Evolutionary conservation across 1,284 basidiomycete genomes (phyloP), one percentile per base, ranked within the genome.

Genomic region (Ceratobasidium sp.): DNA sequence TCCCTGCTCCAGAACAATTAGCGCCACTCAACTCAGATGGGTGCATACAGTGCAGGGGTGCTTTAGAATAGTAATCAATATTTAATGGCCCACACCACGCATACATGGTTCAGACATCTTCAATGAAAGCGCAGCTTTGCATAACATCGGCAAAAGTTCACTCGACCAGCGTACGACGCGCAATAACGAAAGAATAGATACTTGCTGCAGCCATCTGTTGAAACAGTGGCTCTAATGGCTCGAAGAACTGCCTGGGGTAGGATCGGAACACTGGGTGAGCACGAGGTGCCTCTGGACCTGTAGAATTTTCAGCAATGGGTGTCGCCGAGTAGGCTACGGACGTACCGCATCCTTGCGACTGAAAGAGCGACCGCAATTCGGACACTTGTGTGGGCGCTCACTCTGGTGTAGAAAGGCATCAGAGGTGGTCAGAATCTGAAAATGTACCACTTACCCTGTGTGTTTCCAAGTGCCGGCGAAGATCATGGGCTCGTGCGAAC

Each of bases 341-440:
- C 71, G 8, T 56, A 74, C 71, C 56, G 71, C 71, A 34, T 74
- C 71, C 14, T 63, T 63, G 14, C 71, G 61, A 19, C 71, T 74
- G 27, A 74, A 74, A 29, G 71, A 54, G 24, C 71, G 71, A 16
- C 63, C 51, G 24, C 71, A 74, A 39, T 74, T 43, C 7, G 71
- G 71, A 37, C 71, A 74, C 29, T 46, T 64, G 31, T 74, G 71
- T 0, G 71, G 71, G 6, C 71, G 71, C 19, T 63, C 71, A 27
- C 49, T 54, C 71, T 74, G 16, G 48, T 48, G 27, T 29, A 41
- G 22, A 31, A n/a, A 31, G n/a, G 29, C n/a, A 8, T 56, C 37
- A 39, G 51, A 14, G 31, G 13, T n/a, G 13, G 24, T 22, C 56
- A 19, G 27, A n/a, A 19, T n/a, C 13, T 46, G 22, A 41, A 59